Evolutionary conservation across 78 protist genomes (phyloP), one percentile per base, ranked within the genome.

Genomic region (Salpingoeca rosetta): DNA sequence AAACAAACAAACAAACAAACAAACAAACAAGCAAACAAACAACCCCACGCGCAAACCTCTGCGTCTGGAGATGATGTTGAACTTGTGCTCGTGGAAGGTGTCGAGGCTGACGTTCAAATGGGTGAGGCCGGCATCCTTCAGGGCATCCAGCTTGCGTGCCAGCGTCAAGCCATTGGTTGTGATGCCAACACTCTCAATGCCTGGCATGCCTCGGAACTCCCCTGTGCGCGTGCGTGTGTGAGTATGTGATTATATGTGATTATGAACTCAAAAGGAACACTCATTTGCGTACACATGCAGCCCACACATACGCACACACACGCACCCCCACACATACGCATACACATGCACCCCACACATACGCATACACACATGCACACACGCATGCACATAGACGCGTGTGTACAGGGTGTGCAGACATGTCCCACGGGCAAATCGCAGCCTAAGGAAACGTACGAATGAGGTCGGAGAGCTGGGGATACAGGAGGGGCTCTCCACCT

Each of bases 401-500:
- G n/a, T n/a, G n/a, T n/a, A n/a, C n/a, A n/a, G n/a, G n/a, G n/a
- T n/a, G n/a, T n/a, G n/a, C n/a, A n/a, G n/a, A n/a, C n/a, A n/a
- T n/a, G n/a, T n/a, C n/a, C n/a, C n/a, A n/a, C n/a, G n/a, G n/a
- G n/a, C n/a, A n/a, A n/a, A n/a, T n/a, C n/a, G n/a, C n/a, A n/a
- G n/a, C n/a, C n/a, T n/a, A n/a, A n/a, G n/a, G n/a, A n/a, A n/a
- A 76, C 93, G 35, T 74, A 89, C 92, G 77, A 85, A 84, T 84
- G 27, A 91, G 41, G 0, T 81, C 81, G 27, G 37, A 73, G 39
- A 86, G 74, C 80, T 86, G 88, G 12, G 17, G 36, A 39, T 89
- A 57, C 65, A 91, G 85, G 11, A 78, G 31, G 3, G 97, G 97
- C 75, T 95, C 97, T 27, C 97, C 97, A 2, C 97, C 97, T 0